These are phyloP conservation scores for Lenwebbia sp. DNA, from an alignment of 345 rosid species.

Conservation along the genomic window DNA sequence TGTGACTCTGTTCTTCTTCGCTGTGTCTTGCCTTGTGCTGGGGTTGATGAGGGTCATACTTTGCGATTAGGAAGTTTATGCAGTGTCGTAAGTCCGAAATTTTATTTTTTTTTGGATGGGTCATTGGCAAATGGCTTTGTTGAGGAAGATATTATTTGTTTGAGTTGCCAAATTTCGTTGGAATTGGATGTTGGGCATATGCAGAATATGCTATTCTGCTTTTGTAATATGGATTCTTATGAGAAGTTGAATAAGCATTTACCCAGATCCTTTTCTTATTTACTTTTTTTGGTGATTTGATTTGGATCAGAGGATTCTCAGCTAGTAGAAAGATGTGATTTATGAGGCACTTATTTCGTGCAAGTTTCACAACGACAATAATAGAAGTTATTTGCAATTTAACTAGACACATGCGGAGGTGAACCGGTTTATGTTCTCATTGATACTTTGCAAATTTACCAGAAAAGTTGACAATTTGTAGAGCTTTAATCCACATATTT, in stretches of 20 bases:
- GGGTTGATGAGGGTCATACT: conserved; percentile 65
- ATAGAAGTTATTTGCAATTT: background rate
- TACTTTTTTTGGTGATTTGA: background rate
- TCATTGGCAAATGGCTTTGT: background rate
- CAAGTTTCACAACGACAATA: background rate
- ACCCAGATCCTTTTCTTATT: background rate
- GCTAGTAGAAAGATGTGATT: background rate
- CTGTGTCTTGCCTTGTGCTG: conserved; percentile 62
- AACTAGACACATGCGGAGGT: background rate
- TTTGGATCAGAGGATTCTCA: background rate
- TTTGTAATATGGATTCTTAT: conserved; percentile 5
- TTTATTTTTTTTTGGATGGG: background rate
- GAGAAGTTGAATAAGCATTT: background rate
- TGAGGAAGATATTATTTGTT: background rate
- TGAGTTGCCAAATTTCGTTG: background rate
- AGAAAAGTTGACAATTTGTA: background rate
- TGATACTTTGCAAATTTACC: background rate
- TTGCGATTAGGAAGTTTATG: conserved; percentile 27
- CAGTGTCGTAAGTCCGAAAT: background rate
- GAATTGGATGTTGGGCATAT: background rate
- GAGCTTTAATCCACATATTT: background rate
- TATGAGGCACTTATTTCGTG: background rate
- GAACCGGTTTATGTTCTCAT: background rate
- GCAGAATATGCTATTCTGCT: conserved; percentile 35
- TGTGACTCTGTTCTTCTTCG: conserved; percentile 66